Evolutionary conservation across 2,329 filamentous ascomycete genomes (phyloP), one percentile per base, ranked within the genome.

Genomic region (Davidsoniella australis): DNA sequence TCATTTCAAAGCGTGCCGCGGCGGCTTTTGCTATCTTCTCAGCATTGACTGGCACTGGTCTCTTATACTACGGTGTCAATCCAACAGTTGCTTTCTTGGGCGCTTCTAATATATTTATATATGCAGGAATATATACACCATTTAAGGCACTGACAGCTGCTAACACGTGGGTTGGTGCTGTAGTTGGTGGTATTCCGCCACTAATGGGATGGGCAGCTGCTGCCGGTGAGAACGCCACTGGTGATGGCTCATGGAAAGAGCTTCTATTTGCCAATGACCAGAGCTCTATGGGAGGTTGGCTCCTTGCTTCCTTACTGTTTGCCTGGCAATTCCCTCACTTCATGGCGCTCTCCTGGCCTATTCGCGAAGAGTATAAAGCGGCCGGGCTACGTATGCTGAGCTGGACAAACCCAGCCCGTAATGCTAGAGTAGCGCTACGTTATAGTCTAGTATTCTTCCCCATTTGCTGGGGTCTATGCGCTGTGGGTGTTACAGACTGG

Each of bases 241-340:
- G 73, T 18, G 78, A 80, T 55, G 82, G 82, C 26, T 80, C 77
- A 9, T 91, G 83, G 80, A 71, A 74, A 45, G 85, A 91, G 60
- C 72, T 94, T 38, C 68, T 94, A 0, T 75, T 93, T 50, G 80
- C 72, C 0, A 58, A 60, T 10, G 73, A 76, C 56, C 84, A 58
- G 61, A 80, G 62, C 59, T 77, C 62, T 23, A 66, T 78, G 9
- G 91, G 91, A 4, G 91, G 89, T 3, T 98, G 91, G 91, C 67
- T 96, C 1, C 69, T 95, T 12, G 89, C 85, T 1, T 78, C 73
- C 0, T 67, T 96, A 5, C 69, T 98, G 4, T 94, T 94, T 56
- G 82, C 87, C 10, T 98, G 91, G 91, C 89, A 98, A 61, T 96
- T 98, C 60, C 87, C 91, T 2, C 91, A 98, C 66, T 98, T 98